Evolutionary conservation across 768 basidiomycete genomes (phyloP).

Genomic region (Lactarius hengduanensis): DNA sequence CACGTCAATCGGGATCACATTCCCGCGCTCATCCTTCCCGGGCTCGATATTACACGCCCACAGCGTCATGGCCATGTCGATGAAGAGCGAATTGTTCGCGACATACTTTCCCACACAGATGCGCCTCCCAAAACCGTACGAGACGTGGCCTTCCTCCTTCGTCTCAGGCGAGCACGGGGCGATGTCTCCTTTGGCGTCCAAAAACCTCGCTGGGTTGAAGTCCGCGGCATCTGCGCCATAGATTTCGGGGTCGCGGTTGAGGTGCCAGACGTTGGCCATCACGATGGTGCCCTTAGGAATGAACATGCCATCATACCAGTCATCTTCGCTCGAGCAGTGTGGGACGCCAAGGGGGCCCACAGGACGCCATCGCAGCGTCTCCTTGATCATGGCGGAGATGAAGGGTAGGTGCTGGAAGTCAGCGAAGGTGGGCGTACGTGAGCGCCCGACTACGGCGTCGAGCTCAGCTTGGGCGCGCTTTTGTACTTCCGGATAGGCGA

Average conservation of each 20-base stretch:
- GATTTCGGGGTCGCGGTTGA: conserved; percentile 31
- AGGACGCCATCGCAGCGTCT: conserved; percentile 18
- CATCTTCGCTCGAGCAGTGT: conserved; percentile 30
- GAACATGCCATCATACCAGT: conserved; percentile 32
- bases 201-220: conserved; percentile 31
- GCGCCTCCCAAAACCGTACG: conserved; percentile 33
- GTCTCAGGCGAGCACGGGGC: conserved; percentile 29
- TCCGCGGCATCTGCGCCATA: conserved; percentile 30
- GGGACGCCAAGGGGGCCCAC: conserved; percentile 18
- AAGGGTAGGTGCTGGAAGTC: conserved; percentile 21
- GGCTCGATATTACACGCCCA: conserved; percentile 29
- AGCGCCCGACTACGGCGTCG: conserved; percentile 18
- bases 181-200: conserved; percentile 30
- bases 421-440: conserved; percentile 15
- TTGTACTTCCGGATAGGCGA: not conserved
- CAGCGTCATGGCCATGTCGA: conserved; percentile 34
- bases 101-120: conserved; percentile 15
- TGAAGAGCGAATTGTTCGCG: conserved; percentile 35
- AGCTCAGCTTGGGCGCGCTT: conserved; percentile 11
- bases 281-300: conserved; percentile 40
- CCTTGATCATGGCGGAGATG: conserved; percentile 24
- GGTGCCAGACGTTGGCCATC: conserved; percentile 33
- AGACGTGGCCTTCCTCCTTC: conserved; percentile 33
- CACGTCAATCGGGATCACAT: not conserved
- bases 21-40: not conserved